Base-by-base conservation (phyloP, 1,139 yeast species). In the Zhuliangozyma parablackwelliae region DNA sequence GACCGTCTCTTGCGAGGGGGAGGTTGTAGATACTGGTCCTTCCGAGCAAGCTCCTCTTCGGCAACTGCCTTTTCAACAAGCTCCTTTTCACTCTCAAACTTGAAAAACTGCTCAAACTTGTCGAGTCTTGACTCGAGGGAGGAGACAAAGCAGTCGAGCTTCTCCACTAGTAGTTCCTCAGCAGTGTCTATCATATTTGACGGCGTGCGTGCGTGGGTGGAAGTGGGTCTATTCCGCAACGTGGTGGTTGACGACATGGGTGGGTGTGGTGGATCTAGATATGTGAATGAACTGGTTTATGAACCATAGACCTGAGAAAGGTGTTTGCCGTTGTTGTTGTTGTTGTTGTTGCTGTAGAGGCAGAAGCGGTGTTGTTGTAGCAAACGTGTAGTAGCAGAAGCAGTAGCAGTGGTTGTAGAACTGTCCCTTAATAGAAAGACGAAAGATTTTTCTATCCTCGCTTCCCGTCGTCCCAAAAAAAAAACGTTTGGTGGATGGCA, bases 101-200 rank as follows among this genome's bases (percentile, higher is more conserved):
- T 61, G 48, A 78, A 74, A 46, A 69, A 77, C 41, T 61, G 68
- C 44, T 79, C 84, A 41, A 78, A 67, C 28, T 63, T 61, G 34
- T 74, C 78, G 27, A 79, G 56, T 34, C 75, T 62, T 2, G 71
- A 58, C 45, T 79, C 85, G 24, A 79, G 67, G n/a, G 76, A 70
- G 3, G 72, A 65, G 28, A 79, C 59, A 43, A 78, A 77, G 10
- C 51, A 53, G 48, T 79, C 84, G 32, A 79, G 54, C 37, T 71
- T 70, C 40, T 72, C 78, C 25, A 78, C 64, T 34, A 76, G 57
- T 13, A 68, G 52, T 42, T 72, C 79, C 42, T 78, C 81, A 3
- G 77, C 59, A 0, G 40, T 34, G 28, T 23, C 10, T 3, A 23
- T 23, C 24, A 23, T 9, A 7, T 7, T 23, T 23, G 24, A 23